Percentiles rank a stretch among this genome's conserved stretches.
These are phyloP conservation scores for Endothia cerciana DNA, from an alignment of 2,329 filamentous ascomycete species.

Conservation along the genomic window DNA sequence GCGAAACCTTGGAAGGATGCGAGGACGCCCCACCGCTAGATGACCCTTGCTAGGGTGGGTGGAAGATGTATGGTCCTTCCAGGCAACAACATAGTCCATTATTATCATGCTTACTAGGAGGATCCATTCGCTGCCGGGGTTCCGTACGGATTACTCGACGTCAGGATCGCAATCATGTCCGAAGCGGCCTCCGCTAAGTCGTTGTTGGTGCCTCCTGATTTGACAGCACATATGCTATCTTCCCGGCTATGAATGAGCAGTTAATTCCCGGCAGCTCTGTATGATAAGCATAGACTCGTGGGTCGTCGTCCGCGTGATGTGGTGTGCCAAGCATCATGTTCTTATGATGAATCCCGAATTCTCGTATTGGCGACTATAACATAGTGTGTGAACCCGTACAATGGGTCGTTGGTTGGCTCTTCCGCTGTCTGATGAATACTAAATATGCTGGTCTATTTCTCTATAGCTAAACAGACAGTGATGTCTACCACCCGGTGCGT, in stretches of 20 bases:
- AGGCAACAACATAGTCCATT: conserved; percentile 5
- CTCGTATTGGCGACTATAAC: neutral
- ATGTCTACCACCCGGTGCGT: neutral
- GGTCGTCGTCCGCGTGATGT: neutral
- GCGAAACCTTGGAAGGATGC: conserved; percentile 2
- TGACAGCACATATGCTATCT: neutral
- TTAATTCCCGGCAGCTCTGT: conserved; percentile 40
- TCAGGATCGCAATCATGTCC: neutral
- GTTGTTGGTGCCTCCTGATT: neutral
- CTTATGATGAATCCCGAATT: neutral
- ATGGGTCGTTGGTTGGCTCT: neutral
- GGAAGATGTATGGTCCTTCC: neutral
- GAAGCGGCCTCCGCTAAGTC: neutral
- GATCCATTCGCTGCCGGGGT: neutral
- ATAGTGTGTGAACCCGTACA: neutral
- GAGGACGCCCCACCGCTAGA: neutral
- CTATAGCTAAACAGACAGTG: neutral
- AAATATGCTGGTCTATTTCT: neutral
- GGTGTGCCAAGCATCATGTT: too few species aligned
- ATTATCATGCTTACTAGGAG: conserved; percentile 6
- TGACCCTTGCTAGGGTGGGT: neutral
- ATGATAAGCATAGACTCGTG: conserved; percentile 24
- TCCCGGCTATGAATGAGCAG: neutral
- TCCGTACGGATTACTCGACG: neutral
- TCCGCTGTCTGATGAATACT: neutral